These are phyloP conservation scores for Arxiozyma slooffiae DNA, from an alignment of 1,139 yeast species.

Conservation along the genomic window DNA sequence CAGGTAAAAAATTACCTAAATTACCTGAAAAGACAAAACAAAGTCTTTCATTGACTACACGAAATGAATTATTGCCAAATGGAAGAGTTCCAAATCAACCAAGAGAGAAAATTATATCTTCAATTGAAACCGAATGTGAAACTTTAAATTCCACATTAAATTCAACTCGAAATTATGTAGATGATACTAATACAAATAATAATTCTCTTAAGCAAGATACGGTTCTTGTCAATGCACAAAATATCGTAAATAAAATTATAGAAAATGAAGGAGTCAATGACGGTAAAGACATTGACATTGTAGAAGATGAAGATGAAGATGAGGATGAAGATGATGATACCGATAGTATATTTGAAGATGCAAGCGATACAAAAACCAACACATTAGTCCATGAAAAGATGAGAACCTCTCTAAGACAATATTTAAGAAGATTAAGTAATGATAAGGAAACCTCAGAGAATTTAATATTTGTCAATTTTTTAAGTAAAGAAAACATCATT, in stretches of 20 bases:
- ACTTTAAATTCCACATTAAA: not conserved
- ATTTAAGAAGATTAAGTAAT: conserved; percentile 44
- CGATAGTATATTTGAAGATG: conserved; percentile 23
- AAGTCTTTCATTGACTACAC: conserved; percentile 15
- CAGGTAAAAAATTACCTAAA: conserved; percentile 60
- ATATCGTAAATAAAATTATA: conserved; percentile 2
- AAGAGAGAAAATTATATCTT: conserved; percentile 14
- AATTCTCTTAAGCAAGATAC: not conserved
- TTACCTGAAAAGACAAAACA: conserved; percentile 51
- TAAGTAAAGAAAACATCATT: conserved; percentile 32
- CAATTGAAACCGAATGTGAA: conserved; percentile 2
- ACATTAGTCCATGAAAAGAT: conserved; percentile 54
- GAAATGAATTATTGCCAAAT: conserved; percentile 5
- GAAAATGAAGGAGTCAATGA: conserved; percentile 13
- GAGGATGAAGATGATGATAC: conserved; percentile 18
- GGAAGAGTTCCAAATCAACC: conserved; percentile 10
- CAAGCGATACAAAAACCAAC: conserved; percentile 15
- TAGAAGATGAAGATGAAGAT: not conserved
- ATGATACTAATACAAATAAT: not conserved
- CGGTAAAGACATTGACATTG: conserved; percentile 5
- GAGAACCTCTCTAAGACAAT: conserved; percentile 67
- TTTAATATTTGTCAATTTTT: conserved; percentile 42
- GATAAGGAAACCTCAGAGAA: conserved; percentile 50
- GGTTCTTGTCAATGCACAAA: not conserved
- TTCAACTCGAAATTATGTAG: not conserved